A percentile compares a stretch with the other conserved stretches of the same genome.
These are phyloP conservation scores for Butyriboletus appendiculatus DNA, from an alignment of 1,284 basidiomycete species.

Conservation along the genomic window DNA sequence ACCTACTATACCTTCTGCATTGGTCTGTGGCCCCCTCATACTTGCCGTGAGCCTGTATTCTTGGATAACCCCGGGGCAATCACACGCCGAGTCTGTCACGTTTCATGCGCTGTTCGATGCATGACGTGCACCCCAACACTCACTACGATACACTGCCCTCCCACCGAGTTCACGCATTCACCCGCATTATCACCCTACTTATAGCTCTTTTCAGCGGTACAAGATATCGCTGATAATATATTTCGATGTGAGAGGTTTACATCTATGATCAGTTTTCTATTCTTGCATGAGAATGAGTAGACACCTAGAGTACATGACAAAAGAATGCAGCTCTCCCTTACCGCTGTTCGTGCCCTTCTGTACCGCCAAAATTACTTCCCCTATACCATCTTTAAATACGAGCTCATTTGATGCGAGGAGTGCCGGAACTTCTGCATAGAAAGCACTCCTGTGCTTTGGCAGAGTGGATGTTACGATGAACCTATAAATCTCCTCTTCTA, in stretches of 20 bases:
- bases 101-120: conserved; percentile 2
- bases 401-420: conserved; percentile 7
- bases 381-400: neutral
- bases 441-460: conserved; percentile 5
- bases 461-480: conserved; percentile 3
- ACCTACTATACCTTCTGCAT: conserved; percentile 25
- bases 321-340: no score
- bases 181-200: conserved; percentile 23
- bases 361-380: no score
- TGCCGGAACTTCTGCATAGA: conserved; percentile 4
- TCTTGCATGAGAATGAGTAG: neutral
- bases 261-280: neutral
- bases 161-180: conserved; percentile 6
- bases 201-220: conserved; percentile 22
- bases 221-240: conserved; percentile 20
- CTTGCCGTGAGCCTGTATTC: conserved; percentile 14
- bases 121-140: conserved; percentile 3
- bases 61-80: conserved; percentile 21
- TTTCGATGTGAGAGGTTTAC: conserved; percentile 1
- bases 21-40: conserved; percentile 3
- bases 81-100: neutral
- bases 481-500: conserved; percentile 2
- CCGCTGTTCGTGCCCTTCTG: no score
- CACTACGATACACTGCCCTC: conserved; percentile 5
- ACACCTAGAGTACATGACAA: neutral